Percentiles rank a stretch among this genome's conserved stretches.
phyloP scores from a whole-genome alignment of 1,284 basidiomycete genomes.

The Phenoliferia sp. region DNA sequence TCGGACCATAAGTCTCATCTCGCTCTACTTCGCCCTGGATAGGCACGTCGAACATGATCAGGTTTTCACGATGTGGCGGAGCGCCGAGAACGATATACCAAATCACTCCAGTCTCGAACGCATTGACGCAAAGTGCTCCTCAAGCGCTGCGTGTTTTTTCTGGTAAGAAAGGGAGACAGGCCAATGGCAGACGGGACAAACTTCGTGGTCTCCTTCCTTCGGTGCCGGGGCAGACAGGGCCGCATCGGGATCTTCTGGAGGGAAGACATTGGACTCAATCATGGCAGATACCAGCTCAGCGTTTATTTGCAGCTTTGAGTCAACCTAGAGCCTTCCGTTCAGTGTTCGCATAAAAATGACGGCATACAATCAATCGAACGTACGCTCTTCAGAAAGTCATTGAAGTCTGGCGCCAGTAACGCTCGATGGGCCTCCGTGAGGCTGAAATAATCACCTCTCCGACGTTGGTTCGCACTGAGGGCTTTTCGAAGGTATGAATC shows the following conservation, averaged over 20 bases:
- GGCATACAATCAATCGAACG: no score
- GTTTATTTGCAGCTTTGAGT: slow-evolving; percentile 14
- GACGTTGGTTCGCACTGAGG: no score
- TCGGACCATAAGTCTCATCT: slow-evolving; percentile 69
- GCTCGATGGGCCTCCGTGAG: no score
- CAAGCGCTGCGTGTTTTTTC: slow-evolving; percentile 62
- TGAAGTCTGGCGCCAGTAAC: no score
- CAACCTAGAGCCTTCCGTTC: no score
- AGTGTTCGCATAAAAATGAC: no score
- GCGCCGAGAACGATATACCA: slow-evolving; percentile 56
- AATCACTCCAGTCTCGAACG: slow-evolving; percentile 81
- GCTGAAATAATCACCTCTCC: no score
- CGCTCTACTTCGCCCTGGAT: slow-evolving; percentile 67
- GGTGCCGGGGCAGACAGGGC: slow-evolving; percentile 16
- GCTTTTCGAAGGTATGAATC: no score
- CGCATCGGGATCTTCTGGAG: slow-evolving; percentile 15
- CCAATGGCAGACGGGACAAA: background rate
- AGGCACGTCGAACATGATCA: background rate
- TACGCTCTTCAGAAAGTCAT: no score
- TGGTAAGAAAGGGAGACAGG: background rate
- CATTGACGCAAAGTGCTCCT: slow-evolving; percentile 84
- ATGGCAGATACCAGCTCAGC: slow-evolving; percentile 9
- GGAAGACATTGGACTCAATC: slow-evolving; percentile 22
- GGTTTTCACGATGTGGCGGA: background rate
- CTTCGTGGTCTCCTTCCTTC: slow-evolving; percentile 29